These are phyloP conservation scores for Phytopythium kandeliae DNA, from an alignment of 352 stramenopile genomes.

Conservation along the genomic window DNA sequence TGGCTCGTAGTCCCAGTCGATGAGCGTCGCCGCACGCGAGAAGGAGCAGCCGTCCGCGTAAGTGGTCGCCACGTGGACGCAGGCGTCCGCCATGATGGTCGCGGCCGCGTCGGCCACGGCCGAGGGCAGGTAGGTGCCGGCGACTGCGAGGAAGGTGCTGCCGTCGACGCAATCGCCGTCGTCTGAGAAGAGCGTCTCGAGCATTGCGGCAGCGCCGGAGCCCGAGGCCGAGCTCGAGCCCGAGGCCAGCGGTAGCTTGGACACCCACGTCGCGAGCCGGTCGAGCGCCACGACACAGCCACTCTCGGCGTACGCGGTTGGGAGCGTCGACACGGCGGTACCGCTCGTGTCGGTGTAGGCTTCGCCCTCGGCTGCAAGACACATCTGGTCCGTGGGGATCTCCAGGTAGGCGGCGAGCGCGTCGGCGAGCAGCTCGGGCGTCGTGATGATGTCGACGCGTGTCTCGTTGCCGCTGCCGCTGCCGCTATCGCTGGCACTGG, in stretches of 20 bases:
- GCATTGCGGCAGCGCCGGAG: conserved; percentile 8
- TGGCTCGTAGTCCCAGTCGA: conserved; percentile 50
- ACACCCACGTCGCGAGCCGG: conserved; percentile 37
- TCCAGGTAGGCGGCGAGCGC: conserved; percentile 39
- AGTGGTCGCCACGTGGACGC: conserved; percentile 42
- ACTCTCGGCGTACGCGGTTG: conserved; percentile 19
- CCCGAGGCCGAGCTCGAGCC: conserved; percentile 8
- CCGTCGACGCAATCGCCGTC: conserved; percentile 29
- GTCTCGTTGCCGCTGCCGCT: neutral
- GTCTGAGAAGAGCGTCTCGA: conserved; percentile 33
- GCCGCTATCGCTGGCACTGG: neutral
- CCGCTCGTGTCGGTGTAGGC: conserved; percentile 35
- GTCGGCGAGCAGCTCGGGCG: conserved; percentile 24
- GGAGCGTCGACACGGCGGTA: conserved; percentile 16
- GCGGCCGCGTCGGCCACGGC: conserved; percentile 20
- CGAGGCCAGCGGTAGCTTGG: conserved; percentile 23
- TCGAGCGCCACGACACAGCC: conserved; percentile 48
- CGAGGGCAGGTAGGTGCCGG: conserved; percentile 30
- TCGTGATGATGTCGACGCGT: conserved; percentile 17
- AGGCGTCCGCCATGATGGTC: conserved; percentile 32
- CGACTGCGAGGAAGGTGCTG: conserved; percentile 28
- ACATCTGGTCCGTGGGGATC: conserved; percentile 50
- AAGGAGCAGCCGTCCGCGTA: conserved; percentile 51
- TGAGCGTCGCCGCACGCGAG: conserved; percentile 30
- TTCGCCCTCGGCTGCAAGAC: conserved; percentile 37